A percentile compares a stretch with the other conserved stretches of the same genome.
Evolutionary conservation across 768 basidiomycete species (phyloP).

Genomic region (Naganishia vishniacii): DNA sequence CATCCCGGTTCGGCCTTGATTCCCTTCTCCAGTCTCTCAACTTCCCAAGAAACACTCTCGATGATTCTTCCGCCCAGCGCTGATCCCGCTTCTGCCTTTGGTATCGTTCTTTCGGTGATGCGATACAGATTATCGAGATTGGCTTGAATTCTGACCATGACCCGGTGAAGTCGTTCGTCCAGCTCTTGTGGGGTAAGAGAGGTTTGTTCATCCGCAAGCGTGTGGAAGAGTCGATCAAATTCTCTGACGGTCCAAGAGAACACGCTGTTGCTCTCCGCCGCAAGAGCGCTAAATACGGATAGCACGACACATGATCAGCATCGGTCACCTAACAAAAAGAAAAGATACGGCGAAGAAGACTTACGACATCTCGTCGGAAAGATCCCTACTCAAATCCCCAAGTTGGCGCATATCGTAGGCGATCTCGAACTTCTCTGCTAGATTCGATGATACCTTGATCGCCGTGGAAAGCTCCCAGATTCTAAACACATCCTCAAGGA

Average conservation of each 20-base stretch:
- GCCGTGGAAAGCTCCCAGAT: slow-evolving; percentile 28
- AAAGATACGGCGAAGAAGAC: not conserved
- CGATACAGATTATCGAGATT: slow-evolving; percentile 27
- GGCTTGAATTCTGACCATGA: slow-evolving; percentile 26
- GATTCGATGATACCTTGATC: slow-evolving; percentile 25
- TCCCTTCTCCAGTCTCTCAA: slow-evolving; percentile 12
- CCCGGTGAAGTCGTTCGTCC: slow-evolving; percentile 19
- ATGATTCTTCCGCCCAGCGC: slow-evolving; percentile 17
- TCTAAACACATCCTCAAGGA: not conserved
- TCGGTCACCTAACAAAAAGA: not conserved
- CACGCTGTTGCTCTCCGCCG: slow-evolving; percentile 23
- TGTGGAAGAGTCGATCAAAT: slow-evolving; percentile 24
- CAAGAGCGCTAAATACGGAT: slow-evolving; percentile 8
- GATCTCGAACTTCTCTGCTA: slow-evolving; percentile 24
- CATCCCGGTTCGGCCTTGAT: slow-evolving; percentile 22
- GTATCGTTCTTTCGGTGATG: slow-evolving; percentile 27
- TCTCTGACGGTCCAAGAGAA: slow-evolving; percentile 26
- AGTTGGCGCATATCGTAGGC: slow-evolving; percentile 19
- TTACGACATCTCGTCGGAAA: slow-evolving; percentile 27
- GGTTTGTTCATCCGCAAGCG: not conserved
- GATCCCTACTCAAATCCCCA: slow-evolving; percentile 27
- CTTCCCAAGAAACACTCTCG: slow-evolving; percentile 21
- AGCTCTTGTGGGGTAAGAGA: slow-evolving; percentile 14
- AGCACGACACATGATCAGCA: not conserved
- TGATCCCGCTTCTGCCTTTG: slow-evolving; percentile 22